phyloP scores from a whole-genome alignment of 116 monocot species.

The Trichopus zeylanicus region DNA sequence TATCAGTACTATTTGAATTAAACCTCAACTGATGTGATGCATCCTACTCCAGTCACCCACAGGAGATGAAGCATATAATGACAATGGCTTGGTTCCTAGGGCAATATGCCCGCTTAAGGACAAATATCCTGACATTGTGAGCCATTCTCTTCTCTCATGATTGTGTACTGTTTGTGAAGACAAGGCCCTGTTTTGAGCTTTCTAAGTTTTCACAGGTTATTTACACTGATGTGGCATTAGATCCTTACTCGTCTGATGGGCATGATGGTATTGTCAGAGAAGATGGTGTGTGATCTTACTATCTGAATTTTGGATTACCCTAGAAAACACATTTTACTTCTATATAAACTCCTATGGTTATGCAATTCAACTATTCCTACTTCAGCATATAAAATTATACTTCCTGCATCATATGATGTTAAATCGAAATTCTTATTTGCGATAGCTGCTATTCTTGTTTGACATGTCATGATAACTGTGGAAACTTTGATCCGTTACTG shows the following conservation, averaged over 20 bases:
- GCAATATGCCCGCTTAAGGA: slow-evolving; percentile 87
- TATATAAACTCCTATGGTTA: neutral
- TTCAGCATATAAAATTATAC: no score
- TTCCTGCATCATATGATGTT: no score
- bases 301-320: neutral
- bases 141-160: slow-evolving; percentile 6
- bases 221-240: slow-evolving; percentile 97
- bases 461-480: no score
- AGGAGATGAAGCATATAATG: slow-evolving; percentile 97
- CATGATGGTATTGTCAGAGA: slow-evolving; percentile 99
- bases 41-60: slow-evolving; percentile 51
- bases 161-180: neutral
- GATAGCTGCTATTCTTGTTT: no score
- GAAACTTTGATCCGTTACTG: no score
- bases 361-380: neutral
- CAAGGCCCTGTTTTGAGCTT: neutral
- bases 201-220: slow-evolving; percentile 48
- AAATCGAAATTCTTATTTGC: no score
- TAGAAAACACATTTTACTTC: neutral
- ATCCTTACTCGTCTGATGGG: slow-evolving; percentile 97
- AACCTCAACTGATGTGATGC: no score
- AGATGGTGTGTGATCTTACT: slow-evolving; percentile 59
- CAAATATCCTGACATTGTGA: slow-evolving; percentile 88
- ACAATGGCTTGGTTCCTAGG: slow-evolving; percentile 92
- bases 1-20: no score